These are phyloP conservation scores for Chaetomium strumarium DNA, from an alignment of 2,329 filamentous ascomycete genomes.

Conservation along the genomic window DNA sequence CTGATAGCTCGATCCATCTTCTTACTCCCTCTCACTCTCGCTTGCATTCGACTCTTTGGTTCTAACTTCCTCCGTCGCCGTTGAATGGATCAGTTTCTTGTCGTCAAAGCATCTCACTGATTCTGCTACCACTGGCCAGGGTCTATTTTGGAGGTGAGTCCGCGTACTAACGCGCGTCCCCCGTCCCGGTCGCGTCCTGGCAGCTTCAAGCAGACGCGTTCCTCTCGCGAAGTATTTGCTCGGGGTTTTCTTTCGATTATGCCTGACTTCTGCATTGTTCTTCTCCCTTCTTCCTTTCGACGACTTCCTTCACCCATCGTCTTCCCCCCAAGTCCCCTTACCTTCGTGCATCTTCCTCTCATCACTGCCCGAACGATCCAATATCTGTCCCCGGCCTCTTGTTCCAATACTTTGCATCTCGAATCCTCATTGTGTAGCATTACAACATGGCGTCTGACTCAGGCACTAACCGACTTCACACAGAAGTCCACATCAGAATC, in stretches of 20 bases:
- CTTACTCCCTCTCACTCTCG: conserved; percentile 47
- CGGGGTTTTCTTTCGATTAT: neutral
- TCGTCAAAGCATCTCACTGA: conserved; percentile 16
- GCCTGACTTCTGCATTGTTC: neutral
- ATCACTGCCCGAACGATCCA: too few species aligned
- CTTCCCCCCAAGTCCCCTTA: neutral
- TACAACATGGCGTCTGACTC: neutral
- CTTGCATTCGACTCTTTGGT: conserved; percentile 53
- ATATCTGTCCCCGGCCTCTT: too few species aligned
- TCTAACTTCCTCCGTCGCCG: conserved; percentile 38
- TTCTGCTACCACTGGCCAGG: neutral
- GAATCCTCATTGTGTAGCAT: neutral
- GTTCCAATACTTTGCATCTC: neutral
- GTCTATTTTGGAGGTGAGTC: conserved; percentile 24
- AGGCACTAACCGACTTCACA: neutral
- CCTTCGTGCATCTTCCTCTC: too few species aligned
- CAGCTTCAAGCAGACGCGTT: neutral
- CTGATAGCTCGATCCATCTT: conserved; percentile 56
- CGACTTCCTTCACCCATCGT: neutral
- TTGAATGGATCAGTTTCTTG: conserved; percentile 29
- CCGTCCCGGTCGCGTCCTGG: neutral
- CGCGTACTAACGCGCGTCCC: neutral
- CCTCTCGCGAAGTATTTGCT: neutral
- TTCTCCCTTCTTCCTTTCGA: neutral
- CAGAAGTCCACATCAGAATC: neutral